Evolutionary conservation across 2,329 filamentous ascomycete genomes (phyloP).

Genomic region (Claviceps monticola): DNA sequence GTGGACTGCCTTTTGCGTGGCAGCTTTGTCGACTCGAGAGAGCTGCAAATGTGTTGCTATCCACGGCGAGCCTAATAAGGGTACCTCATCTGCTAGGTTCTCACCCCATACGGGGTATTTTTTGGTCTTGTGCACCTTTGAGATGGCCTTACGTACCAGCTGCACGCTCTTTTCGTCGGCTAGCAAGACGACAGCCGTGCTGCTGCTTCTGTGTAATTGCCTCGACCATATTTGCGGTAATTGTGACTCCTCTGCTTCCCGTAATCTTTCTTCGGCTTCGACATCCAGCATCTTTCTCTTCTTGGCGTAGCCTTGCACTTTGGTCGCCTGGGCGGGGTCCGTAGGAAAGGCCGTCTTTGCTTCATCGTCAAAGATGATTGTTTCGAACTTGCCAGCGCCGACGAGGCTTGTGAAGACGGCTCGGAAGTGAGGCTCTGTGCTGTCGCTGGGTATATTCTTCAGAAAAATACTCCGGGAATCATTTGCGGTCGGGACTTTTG

Average conservation of each 20-base stretch:
- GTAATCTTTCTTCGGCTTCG: constrained; percentile 40
- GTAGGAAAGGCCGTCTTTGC: constrained; percentile 26
- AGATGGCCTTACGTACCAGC: constrained; percentile 60
- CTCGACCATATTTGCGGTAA: constrained; percentile 65
- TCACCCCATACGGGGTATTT: constrained; percentile 56
- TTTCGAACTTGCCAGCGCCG: constrained; percentile 65
- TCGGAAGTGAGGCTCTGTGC: constrained; percentile 63
- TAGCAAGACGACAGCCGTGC: constrained; percentile 68
- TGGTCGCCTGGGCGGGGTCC: constrained; percentile 35
- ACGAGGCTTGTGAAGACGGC: constrained; percentile 62
- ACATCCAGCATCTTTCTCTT: constrained; percentile 30
- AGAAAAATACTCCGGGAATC: constrained; percentile 74
- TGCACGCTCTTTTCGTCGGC: constrained; percentile 72
- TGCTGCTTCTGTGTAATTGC: constrained; percentile 56
- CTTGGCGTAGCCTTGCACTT: constrained; percentile 22
- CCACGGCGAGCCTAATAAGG: constrained; percentile 43
- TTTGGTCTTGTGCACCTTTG: constrained; percentile 45
- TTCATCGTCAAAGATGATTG: constrained; percentile 58
- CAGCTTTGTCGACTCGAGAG: constrained; percentile 52
- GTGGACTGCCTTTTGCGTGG: constrained; percentile 63
- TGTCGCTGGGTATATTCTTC: constrained; percentile 79
- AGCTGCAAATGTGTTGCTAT: constrained; percentile 55
- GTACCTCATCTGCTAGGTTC: constrained; percentile 39
- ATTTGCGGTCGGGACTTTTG: constrained; percentile 59
- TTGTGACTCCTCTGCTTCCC: constrained; percentile 42